A percentile compares a stretch with the other conserved stretches of the same genome.
Conservation (phyloP, 352 stramenopile genomes). For the Pseudoperonospora humuli region DNA sequence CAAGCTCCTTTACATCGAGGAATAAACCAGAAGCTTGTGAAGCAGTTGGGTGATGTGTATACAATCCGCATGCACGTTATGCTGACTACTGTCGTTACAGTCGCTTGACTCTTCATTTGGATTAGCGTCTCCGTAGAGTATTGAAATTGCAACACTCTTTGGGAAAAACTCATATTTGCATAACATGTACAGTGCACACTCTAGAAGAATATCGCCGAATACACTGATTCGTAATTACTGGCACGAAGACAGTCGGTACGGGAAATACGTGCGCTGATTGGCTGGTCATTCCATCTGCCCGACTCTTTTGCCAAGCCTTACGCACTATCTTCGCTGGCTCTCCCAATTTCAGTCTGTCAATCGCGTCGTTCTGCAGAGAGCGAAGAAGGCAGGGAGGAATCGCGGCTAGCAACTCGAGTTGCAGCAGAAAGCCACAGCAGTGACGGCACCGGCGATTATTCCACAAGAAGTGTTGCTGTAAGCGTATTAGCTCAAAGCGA, state of each 20-base stretch:
- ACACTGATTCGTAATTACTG: too few species aligned
- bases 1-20: too few species aligned
- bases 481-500: conserved; percentile 13
- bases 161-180: too few species aligned
- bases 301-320: conserved; percentile 10
- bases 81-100: too few species aligned
- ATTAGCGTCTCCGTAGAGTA: too few species aligned
- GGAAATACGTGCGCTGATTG: conserved; percentile 7
- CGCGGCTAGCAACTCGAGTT: conserved; percentile 5
- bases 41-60: too few species aligned
- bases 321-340: conserved; percentile 19
- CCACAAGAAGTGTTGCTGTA: not conserved
- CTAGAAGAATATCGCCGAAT: too few species aligned
- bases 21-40: too few species aligned
- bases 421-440: conserved; percentile 6
- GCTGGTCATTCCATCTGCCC: not conserved
- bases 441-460: conserved; percentile 1
- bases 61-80: too few species aligned
- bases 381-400: not conserved
- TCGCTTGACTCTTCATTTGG: too few species aligned
- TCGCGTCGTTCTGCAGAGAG: conserved; percentile 5
- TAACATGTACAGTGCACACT: too few species aligned
- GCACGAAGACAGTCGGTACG: not conserved
- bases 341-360: conserved; percentile 22
- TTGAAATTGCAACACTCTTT: too few species aligned